Percentiles rank a stretch among this genome's conserved stretches.
Conservation (phyloP, 1,284 basidiomycete species). For the Cutaneotrichosporon sp. region DNA sequence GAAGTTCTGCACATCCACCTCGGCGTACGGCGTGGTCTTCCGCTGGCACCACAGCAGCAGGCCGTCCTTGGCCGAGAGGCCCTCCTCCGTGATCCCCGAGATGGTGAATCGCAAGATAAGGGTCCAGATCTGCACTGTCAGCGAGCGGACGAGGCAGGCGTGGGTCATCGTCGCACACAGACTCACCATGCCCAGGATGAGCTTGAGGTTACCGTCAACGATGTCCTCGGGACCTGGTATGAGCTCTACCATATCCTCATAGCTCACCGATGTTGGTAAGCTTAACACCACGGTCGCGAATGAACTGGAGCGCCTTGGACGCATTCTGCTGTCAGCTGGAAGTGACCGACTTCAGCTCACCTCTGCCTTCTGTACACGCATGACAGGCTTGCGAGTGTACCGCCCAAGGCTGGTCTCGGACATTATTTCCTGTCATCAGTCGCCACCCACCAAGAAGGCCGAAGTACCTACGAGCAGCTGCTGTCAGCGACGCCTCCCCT, state of each 20-base stretch:
- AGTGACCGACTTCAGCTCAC: slow-evolving; percentile 25
- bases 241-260: no score
- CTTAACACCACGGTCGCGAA: slow-evolving; percentile 90
- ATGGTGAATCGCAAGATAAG: slow-evolving; percentile 96
- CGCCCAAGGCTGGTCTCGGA: slow-evolving; percentile 87
- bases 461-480: slow-evolving; percentile 67
- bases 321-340: slow-evolving; percentile 64
- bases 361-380: slow-evolving; percentile 95
- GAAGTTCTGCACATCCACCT: slow-evolving; percentile 93
- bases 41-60: slow-evolving; percentile 96
- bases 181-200: slow-evolving; percentile 84
- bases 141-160: neutral
- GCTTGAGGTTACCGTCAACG: slow-evolving; percentile 95
- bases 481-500: slow-evolving; percentile 1
- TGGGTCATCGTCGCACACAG: neutral
- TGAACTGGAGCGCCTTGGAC: slow-evolving; percentile 93
- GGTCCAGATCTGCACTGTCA: slow-evolving; percentile 78
- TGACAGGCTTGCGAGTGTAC: slow-evolving; percentile 85
- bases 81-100: slow-evolving; percentile 98
- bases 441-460: neutral
- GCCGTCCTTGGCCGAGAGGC: slow-evolving; percentile 94
- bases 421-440: slow-evolving; percentile 77
- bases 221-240: slow-evolving; percentile 67
- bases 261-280: slow-evolving; percentile 97
- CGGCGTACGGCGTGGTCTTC: slow-evolving; percentile 85